These are phyloP conservation scores for Malus domestica DNA, from an alignment of 306 rosid species.

Conservation along the genomic window DNA sequence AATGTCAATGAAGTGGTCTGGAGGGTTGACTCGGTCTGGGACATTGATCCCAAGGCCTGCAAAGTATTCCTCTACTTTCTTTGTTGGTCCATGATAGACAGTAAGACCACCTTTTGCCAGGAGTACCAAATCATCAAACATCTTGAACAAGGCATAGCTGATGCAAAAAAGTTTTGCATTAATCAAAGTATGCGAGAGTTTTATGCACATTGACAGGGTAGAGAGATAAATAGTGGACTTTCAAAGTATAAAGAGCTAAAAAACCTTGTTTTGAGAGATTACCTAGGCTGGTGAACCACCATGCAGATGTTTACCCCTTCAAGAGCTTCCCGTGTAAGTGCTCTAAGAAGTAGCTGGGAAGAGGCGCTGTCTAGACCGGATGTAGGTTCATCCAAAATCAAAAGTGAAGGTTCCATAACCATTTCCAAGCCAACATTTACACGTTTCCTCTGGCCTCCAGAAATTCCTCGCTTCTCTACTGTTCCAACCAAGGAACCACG, in stretches of 20 bases:
- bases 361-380: constrained; percentile 99
- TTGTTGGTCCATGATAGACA: constrained; percentile 83
- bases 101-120: constrained; percentile 97
- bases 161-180: constrained; percentile 21
- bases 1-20: constrained; percentile 85
- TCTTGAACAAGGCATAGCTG: constrained; percentile 92
- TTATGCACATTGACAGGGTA: neutral
- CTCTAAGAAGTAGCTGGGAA: constrained; percentile 86
- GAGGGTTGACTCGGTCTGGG: constrained; percentile 89
- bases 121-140: constrained; percentile 95
- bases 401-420: constrained; percentile 98
- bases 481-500: constrained; percentile 85
- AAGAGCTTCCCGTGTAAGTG: constrained; percentile 91
- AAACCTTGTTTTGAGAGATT: constrained; percentile 9
- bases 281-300: constrained; percentile 99
- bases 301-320: constrained; percentile 91
- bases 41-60: constrained; percentile 64
- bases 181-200: constrained; percentile 1
- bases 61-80: constrained; percentile 76
- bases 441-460: constrained; percentile 97
- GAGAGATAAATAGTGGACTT: neutral
- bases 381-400: constrained; percentile 93
- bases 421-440: constrained; percentile 96
- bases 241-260: neutral
- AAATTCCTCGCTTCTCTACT: constrained; percentile 88